Evolutionary conservation across 306 rosid species (phyloP), one percentile per base, ranked within the genome.

Genomic region (Abrus precatorius): DNA sequence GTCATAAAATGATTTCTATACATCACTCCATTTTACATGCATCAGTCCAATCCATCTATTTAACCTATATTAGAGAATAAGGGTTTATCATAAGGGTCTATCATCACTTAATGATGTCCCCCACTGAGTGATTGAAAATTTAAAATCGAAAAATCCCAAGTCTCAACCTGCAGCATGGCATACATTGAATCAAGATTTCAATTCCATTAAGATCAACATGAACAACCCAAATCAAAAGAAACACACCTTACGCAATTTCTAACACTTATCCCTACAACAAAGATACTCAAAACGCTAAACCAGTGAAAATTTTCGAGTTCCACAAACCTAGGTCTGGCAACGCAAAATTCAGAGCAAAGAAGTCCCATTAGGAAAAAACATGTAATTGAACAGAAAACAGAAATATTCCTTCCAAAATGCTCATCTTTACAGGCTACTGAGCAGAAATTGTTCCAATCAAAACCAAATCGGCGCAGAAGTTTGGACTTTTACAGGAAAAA

Each of bases 391-490:
- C 54, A 34, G 47, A 65, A 66, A 47, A 9, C 60, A 80, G 29
- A 44, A 56, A 40, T 38, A 41, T 27, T 28, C 36, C 66, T 13
- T 44, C 56, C 27, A 9, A 49, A 66, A 6, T 13, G 59, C 3
- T 30, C 6, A 76, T 32, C 36, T 53, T 45, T 29, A 34, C 53
- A 48, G 30, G 20, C 11, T 55, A 28, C 7, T 54, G 27, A 41
- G 30, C 68, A 68, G 48, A 64, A 48, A 41, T 43, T 11, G 6
- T 44, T 47, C 2, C 7, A 62, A 48, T 74, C 41, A 57, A 28
- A 73, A 67, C 63, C 72, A 73, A 71, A 81, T 84, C 74, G 63
- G 47, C 65, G 38, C 62, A 77, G 52, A 57, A 9, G 10, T 55
- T 33, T 20, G 48, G 60, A 9, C 48, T 75, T 76, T 81, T 7